Percentiles rank a stretch among this genome's conserved stretches.
phyloP scores from a whole-genome alignment of 2,329 filamentous ascomycete genomes.

The Fusarium tupiense region DNA sequence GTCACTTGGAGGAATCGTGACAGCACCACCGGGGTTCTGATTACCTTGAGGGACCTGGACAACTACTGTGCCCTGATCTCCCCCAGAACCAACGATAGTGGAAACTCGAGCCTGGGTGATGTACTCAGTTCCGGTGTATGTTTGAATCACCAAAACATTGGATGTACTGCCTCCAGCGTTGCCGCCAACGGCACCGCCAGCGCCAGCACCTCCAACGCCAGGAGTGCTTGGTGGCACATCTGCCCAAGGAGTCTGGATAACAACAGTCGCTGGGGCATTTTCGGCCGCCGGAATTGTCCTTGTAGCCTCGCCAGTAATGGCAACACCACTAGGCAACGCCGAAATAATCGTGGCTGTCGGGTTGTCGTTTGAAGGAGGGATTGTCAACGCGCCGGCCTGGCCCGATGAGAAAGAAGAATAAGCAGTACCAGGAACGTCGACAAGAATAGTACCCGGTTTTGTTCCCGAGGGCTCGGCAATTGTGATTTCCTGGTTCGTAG shows the following conservation, averaged over 20 bases:
- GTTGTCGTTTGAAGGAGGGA: slow-evolving; percentile 25
- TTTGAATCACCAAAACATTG: slow-evolving; percentile 27
- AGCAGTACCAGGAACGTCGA: slow-evolving; percentile 28
- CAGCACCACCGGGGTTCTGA: slow-evolving; percentile 16
- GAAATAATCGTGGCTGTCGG: slow-evolving; percentile 29
- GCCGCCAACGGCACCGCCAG: not conserved
- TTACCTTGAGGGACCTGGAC: slow-evolving; percentile 25
- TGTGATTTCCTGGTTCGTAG: slow-evolving; percentile 28
- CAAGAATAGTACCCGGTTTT: slow-evolving; percentile 22
- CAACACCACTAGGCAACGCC: slow-evolving; percentile 21
- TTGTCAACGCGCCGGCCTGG: slow-evolving; percentile 27
- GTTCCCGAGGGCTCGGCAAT: slow-evolving; percentile 30
- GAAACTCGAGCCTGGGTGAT: slow-evolving; percentile 20
- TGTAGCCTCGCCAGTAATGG: slow-evolving; percentile 11
- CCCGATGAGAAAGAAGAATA: slow-evolving; percentile 27
- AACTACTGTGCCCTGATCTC: slow-evolving; percentile 17
- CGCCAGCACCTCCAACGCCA: not conserved
- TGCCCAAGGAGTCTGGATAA: slow-evolving; percentile 32
- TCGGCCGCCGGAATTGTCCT: slow-evolving; percentile 24
- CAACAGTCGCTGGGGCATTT: slow-evolving; percentile 27
- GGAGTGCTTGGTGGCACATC: slow-evolving; percentile 26
- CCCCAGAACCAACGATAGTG: slow-evolving; percentile 19
- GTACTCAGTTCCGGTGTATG: slow-evolving; percentile 26
- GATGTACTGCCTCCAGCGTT: slow-evolving; percentile 5
- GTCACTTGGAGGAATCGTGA: slow-evolving; percentile 28